Base-by-base conservation (phyloP, 192 early-diverging fungal species). In the Haplosporangium gracile region DNA sequence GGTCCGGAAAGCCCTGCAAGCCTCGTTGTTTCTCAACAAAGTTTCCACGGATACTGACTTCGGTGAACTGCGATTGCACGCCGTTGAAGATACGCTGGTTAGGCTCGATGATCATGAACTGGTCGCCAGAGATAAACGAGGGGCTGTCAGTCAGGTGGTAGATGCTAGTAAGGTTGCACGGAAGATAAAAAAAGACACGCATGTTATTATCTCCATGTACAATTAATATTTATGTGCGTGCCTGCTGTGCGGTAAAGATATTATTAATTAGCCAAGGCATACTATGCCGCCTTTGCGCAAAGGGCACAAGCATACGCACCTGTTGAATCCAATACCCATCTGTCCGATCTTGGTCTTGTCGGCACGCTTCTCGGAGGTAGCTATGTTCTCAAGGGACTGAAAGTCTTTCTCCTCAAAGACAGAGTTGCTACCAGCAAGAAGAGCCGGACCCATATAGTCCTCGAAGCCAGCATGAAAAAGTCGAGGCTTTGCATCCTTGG, bases 61-160 rank as follows among this genome's bases (percentile, higher is more conserved):
- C 84, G 13, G 42, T 40, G 10, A 72, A 43, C 11, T 43, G 6
- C 26, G 32, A 63, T 5, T 13, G 24, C 5, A 13, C 2, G 5
- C 55, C 55, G 11, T 75, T 75, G 53, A 80, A 81, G 36, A 68
- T 73, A 18, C 78, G 43, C 39, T 47, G 68, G 32, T 87, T 82
- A 3, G 85, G 85, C 26, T 87, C 85, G 42, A 87, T 42, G 29
- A 87, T 72, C 13, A 87, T 72, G 22, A 88, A 29, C 40, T 87
- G 65, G 42, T 80, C 72, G 2, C 38, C 85, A 11, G 84, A 79
- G 43, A 87, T 60, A 13, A 87, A 68, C 18, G 74, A 79, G 3
- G 85, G 85, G 8, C 53, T 43, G 49, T 87, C 85, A 15, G 85
- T 87, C 26, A 82, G 36, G 34, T 87, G 85, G n/a, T 87, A 87